Conservation (phyloP, 768 basidiomycete genomes). For the Collybia nuda region DNA sequence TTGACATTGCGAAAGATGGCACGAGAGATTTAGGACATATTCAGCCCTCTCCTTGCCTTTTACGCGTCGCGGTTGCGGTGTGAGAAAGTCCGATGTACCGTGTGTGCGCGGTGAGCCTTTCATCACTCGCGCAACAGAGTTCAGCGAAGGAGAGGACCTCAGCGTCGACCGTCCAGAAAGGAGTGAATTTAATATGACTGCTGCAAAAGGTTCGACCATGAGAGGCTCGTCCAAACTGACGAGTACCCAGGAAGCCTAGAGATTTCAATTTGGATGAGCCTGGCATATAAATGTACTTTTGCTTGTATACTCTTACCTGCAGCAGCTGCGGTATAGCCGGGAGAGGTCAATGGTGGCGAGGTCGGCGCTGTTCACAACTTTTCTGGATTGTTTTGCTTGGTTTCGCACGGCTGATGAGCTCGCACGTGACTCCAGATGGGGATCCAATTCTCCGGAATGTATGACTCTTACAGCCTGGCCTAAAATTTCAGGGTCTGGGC, state of each 20-base stretch:
- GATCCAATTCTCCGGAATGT: background rate
- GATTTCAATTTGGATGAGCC: background rate
- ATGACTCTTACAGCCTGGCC: background rate
- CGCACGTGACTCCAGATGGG: background rate
- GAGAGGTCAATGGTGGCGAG: background rate
- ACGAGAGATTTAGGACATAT: slow-evolving; percentile 23
- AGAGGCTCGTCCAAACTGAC: slow-evolving; percentile 22
- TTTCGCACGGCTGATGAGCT: too few relatives aligned
- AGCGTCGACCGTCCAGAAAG: slow-evolving; percentile 33
- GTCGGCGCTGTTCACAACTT: background rate
- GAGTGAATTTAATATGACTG: slow-evolving; percentile 50
- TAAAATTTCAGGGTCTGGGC: background rate
- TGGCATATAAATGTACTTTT: background rate
- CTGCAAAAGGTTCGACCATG: slow-evolving; percentile 68
- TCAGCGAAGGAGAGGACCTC: slow-evolving; percentile 19
- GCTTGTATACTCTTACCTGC: slow-evolving; percentile 9
- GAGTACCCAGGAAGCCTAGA: slow-evolving; percentile 15
- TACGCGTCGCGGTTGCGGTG: slow-evolving; percentile 46
- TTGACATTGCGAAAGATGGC: slow-evolving; percentile 34
- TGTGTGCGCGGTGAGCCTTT: slow-evolving; percentile 25
- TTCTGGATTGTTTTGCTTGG: too few relatives aligned
- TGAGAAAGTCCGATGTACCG: slow-evolving; percentile 51
- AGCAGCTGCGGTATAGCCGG: slow-evolving; percentile 9
- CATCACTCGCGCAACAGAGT: slow-evolving; percentile 13
- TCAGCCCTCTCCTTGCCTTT: slow-evolving; percentile 55